These are phyloP conservation scores for Starmerella geochares DNA, from an alignment of 805 yeast genomes.

Conservation along the genomic window DNA sequence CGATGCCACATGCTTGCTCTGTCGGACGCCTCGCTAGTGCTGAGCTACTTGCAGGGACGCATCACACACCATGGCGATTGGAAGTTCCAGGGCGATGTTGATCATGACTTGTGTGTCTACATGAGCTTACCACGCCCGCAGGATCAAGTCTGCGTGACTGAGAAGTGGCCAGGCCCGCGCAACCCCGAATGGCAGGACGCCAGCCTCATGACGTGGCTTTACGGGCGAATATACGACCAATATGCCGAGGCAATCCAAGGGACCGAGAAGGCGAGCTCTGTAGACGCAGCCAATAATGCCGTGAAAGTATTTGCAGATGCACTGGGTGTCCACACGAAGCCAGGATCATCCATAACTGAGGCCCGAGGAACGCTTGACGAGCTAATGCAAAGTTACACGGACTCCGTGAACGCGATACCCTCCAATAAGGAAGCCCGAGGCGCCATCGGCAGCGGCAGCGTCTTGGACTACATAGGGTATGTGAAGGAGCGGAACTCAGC, in stretches of 20 bases:
- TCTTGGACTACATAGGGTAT: not conserved
- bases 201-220: conserved; percentile 4
- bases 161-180: conserved; percentile 1
- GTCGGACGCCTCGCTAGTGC: not conserved
- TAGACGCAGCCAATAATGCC: not conserved
- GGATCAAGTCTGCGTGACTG: not conserved
- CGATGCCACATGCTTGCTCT: not conserved
- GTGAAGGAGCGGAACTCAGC: not conserved
- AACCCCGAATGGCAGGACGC: not conserved
- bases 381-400: not conserved
- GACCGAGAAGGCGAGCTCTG: not conserved
- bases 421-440: not conserved
- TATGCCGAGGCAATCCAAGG: not conserved
- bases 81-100: not conserved
- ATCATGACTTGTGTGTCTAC: not conserved
- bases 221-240: not conserved
- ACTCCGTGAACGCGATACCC: not conserved
- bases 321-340: not conserved
- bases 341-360: not conserved
- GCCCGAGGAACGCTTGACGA: not conserved
- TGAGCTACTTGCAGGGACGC: not conserved
- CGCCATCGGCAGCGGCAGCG: conserved; percentile 1
- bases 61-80: not conserved
- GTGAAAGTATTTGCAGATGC: not conserved
- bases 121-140: not conserved